These are phyloP conservation scores for Theileria parva DNA, from an alignment of 169 alveolate species.

Conservation along the genomic window DNA sequence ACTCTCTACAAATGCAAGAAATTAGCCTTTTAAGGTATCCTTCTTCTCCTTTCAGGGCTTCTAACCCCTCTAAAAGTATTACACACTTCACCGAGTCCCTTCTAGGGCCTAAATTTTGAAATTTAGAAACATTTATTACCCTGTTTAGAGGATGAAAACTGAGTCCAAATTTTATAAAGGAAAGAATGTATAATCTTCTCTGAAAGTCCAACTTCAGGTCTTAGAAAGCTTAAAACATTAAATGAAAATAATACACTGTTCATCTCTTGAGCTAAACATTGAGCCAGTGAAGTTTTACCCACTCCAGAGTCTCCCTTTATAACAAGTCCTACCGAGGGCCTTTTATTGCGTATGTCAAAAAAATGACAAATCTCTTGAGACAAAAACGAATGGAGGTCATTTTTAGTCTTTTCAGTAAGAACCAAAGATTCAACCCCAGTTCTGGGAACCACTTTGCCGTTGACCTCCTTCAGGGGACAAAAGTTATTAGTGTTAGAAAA, in stretches of 20 bases:
- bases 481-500: not conserved
- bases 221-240: slow-evolving; percentile 22
- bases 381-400: not conserved
- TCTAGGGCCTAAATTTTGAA: slow-evolving; percentile 14
- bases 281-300: slow-evolving; percentile 45
- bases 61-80: slow-evolving; percentile 40
- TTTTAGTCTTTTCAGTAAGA: not conserved
- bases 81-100: slow-evolving; percentile 32
- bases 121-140: slow-evolving; percentile 15
- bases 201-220: slow-evolving; percentile 52
- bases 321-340: slow-evolving; percentile 10
- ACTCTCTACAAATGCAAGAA: slow-evolving; percentile 28
- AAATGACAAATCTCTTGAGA: not conserved
- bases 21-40: slow-evolving; percentile 31
- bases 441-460: not conserved
- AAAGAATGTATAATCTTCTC: slow-evolving; percentile 47
- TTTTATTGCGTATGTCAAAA: not conserved
- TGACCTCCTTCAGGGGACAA: slow-evolving; percentile 4
- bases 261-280: slow-evolving; percentile 46
- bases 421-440: slow-evolving; percentile 7
- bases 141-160: slow-evolving; percentile 3
- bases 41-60: slow-evolving; percentile 19
- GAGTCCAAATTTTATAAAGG: slow-evolving; percentile 24
- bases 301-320: slow-evolving; percentile 55
- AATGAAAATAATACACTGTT: slow-evolving; percentile 7